Evolutionary conservation across 495 filamentous ascomycete genomes (phyloP).

Genomic region (Lasiosphaeriaceae sp.): DNA sequence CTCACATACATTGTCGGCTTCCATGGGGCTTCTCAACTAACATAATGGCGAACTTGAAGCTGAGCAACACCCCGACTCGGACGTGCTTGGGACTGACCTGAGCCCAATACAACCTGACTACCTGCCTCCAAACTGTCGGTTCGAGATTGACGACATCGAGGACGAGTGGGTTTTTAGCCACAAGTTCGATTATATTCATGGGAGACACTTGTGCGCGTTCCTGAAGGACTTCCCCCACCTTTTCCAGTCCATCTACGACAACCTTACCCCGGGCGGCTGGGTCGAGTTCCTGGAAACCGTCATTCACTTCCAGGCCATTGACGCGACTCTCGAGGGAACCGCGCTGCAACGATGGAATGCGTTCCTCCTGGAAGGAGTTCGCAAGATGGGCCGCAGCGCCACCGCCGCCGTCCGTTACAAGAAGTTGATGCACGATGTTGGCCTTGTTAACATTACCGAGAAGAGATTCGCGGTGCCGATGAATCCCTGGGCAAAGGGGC

Average conservation of each 20-base stretch:
- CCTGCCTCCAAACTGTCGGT: constrained; percentile 45
- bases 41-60: constrained; percentile 8
- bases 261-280: constrained; percentile 48
- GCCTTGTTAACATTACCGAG: constrained; percentile 44
- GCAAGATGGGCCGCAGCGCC: constrained; percentile 21
- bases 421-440: constrained; percentile 31
- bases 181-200: constrained; percentile 49
- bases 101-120: constrained; percentile 43
- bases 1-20: not conserved
- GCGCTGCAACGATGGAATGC: constrained; percentile 29
- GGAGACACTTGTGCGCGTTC: not conserved
- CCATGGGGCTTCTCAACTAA: not conserved
- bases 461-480: constrained; percentile 44
- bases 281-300: constrained; percentile 47
- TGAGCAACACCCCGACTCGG: constrained; percentile 17
- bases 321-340: constrained; percentile 24
- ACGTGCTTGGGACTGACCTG: constrained; percentile 43
- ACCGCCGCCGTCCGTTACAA: constrained; percentile 21
- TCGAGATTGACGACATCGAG: constrained; percentile 49
- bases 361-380: constrained; percentile 24
- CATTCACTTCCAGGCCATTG: constrained; percentile 27
- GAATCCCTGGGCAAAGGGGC: constrained; percentile 50
- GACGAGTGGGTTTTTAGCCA: constrained; percentile 44
- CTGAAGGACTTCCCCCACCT: constrained; percentile 38
- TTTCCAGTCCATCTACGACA: constrained; percentile 38